Evolutionary conservation across 1,139 yeast species (phyloP).

Genomic region (Taiozyma sp.): DNA sequence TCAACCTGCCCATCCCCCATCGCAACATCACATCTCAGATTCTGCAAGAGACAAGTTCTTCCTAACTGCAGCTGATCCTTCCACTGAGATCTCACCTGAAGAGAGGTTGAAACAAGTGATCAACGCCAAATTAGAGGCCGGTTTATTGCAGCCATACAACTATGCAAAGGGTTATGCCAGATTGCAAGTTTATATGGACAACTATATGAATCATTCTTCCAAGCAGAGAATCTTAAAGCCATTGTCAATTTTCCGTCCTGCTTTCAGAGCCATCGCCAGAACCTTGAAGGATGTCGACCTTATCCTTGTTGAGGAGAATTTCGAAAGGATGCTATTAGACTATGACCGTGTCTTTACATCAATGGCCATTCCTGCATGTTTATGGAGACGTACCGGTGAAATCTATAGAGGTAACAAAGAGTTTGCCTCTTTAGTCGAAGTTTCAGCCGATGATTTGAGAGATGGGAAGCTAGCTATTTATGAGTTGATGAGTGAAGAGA

Average conservation of each 20-base stretch:
- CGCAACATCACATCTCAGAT: constrained; percentile 45
- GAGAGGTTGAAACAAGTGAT: constrained; percentile 94
- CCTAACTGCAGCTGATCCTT: constrained; percentile 95
- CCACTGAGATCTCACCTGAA: constrained; percentile 91
- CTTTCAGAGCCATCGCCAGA: constrained; percentile 89
- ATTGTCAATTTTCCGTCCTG: constrained; percentile 82
- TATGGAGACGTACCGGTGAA: constrained; percentile 97
- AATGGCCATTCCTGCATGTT: constrained; percentile 97
- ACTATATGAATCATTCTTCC: constrained; percentile 82
- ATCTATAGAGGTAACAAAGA: constrained; percentile 94
- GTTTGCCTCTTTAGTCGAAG: constrained; percentile 94
- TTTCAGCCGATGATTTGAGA: constrained; percentile 82
- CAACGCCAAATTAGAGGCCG: constrained; percentile 93
- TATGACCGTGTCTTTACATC: constrained; percentile 95
- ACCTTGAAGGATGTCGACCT: constrained; percentile 88
- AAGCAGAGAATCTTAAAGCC: constrained; percentile 89
- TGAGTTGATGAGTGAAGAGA: constrained; percentile 93
- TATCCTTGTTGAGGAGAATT: constrained; percentile 89
- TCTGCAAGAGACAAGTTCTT: constrained; percentile 92
- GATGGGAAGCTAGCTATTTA: constrained; percentile 92
- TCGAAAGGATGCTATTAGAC: constrained; percentile 89
- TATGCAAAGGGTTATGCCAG: constrained; percentile 94
- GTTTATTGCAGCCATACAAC: constrained; percentile 86
- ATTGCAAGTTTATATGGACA: constrained; percentile 87
- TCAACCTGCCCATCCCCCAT: constrained; percentile 10